Evolutionary conservation across 805 yeast genomes (phyloP), one percentile per base, ranked within the genome.

Genomic region (Priceomyces fermenticarens): DNA sequence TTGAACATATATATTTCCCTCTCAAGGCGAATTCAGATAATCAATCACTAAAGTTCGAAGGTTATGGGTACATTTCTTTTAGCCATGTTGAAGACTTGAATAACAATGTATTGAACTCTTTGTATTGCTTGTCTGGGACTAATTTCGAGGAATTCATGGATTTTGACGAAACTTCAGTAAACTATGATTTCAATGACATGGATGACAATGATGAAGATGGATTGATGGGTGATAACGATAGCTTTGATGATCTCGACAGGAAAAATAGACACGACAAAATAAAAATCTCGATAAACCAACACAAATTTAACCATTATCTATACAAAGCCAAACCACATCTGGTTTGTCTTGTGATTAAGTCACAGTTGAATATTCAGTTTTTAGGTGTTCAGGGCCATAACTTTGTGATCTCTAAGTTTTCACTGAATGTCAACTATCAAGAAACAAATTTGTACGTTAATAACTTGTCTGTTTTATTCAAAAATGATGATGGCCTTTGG

Each of bases 381-480:
- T 37, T 34, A 30, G 47, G 39, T 34, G 36, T 36, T 17, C 40
- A 37, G 10, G 9, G 20, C 8, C 46, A 41, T 41, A 44, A 38
- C 27, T 39, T 30, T 20, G 43, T 38, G 11, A 30, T 41, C 35
- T 40, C 26, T 9, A 40, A 40, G 2, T 62, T 59, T 38, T 39
- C 53, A 29, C 58, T 57, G 42, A 39, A 44, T 29, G 46, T 54
- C 26, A 65, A 67, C 44, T 68, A 61, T 48, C 88, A 82, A 55
- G 88, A 83, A 50, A 79, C 88, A 4, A 86, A 86, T 58, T 68
- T 86, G 34, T 86, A 85, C 55, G 80, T 86, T 28, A 83, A 80
- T 45, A 79, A 80, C 53, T 61, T 86, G 30, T 83, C 86, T 4
- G 48, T 70, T 10, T 47, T 67, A 3, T 77, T 82, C 57, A 69